Conservation (phyloP, 495 filamentous ascomycete species). For the Daldinia childiae region DNA sequence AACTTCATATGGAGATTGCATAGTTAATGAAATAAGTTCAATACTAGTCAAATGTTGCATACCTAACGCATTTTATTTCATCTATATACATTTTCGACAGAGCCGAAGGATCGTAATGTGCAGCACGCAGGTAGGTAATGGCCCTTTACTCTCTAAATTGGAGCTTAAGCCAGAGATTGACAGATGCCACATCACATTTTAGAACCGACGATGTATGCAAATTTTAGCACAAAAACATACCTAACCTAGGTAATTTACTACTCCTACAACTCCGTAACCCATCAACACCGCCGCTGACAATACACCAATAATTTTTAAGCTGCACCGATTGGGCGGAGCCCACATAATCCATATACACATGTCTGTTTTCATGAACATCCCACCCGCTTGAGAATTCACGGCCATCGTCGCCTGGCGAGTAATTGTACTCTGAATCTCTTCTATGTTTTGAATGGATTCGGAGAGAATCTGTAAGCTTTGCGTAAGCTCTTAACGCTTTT, state of each 20-base stretch:
- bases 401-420: not conserved
- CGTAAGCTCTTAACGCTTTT: not conserved
- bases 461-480: not conserved
- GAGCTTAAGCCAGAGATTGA: not conserved
- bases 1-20: no score
- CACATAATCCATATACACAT: not conserved
- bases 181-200: not conserved
- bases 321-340: not conserved
- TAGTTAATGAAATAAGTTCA: not conserved
- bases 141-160: not conserved
- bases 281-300: constrained; percentile 2
- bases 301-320: not conserved
- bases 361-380: not conserved
- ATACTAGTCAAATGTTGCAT: not conserved
- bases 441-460: constrained; percentile 5
- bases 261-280: constrained; percentile 3
- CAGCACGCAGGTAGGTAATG: not conserved
- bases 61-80: not conserved
- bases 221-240: not conserved
- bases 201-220: not conserved
- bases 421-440: not conserved
- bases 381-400: not conserved
- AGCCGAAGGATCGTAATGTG: not conserved
- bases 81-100: not conserved
- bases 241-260: not conserved